These are phyloP conservation scores for Jaltomata sinuosa DNA, from an alignment of 257 asterid genomes.

Conservation along the genomic window DNA sequence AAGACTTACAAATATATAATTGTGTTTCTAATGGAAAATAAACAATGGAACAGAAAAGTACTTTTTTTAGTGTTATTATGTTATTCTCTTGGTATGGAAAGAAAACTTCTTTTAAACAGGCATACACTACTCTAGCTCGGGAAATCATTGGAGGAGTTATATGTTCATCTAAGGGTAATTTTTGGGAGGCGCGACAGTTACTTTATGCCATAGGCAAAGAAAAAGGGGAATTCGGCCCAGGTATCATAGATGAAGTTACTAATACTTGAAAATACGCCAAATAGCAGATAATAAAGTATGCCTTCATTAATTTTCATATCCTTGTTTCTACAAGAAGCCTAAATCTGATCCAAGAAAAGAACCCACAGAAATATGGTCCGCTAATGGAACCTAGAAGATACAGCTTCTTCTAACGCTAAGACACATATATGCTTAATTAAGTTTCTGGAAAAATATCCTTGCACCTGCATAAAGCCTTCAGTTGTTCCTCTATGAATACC, in stretches of 20 bases:
- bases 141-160: not conserved
- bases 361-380: not conserved
- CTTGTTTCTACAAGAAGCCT: not conserved
- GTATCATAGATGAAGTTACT: not conserved
- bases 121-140: not conserved
- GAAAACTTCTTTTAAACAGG: not conserved
- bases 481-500: not conserved
- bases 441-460: not conserved
- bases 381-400: not conserved
- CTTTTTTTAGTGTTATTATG: not conserved
- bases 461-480: not conserved
- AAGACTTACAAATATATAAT: not conserved
- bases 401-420: not conserved
- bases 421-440: not conserved
- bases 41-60: not conserved
- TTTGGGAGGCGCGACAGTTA: not conserved
- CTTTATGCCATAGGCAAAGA: not conserved
- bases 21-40: not conserved
- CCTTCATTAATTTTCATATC: not conserved
- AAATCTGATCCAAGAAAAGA: not conserved
- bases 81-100: not conserved
- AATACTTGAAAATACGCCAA: not conserved
- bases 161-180: not conserved
- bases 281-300: not conserved
- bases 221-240: not conserved